Evolutionary conservation across 352 stramenopile genomes (phyloP).

Genomic region (Phytophthora pluvialis): DNA sequence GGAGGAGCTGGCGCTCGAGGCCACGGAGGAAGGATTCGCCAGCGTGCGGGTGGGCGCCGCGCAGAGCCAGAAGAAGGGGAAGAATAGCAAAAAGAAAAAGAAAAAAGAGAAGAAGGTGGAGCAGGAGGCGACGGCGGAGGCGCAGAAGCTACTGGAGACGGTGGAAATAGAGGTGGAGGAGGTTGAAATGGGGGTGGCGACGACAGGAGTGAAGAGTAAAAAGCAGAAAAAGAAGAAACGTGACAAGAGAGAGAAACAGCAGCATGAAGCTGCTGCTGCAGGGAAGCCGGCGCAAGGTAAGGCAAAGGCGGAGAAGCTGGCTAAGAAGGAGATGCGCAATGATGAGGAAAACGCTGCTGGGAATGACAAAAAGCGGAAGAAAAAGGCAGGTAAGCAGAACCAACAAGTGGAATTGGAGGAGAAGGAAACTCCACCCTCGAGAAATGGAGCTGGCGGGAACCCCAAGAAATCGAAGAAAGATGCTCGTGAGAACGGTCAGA

Average conservation of each 20-base stretch:
- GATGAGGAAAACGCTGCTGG: slow-evolving; percentile 2
- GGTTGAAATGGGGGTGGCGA: not conserved
- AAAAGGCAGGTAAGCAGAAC: slow-evolving; percentile 2
- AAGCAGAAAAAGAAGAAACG: slow-evolving; percentile 24
- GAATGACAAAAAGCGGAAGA: slow-evolving; percentile 23
- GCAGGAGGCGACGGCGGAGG: slow-evolving; percentile 1
- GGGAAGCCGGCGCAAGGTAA: slow-evolving; percentile 1
- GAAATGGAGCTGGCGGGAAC: not conserved
- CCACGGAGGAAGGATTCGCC: slow-evolving; percentile 34
- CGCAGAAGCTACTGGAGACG: slow-evolving; percentile 31
- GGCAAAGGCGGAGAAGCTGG: slow-evolving; percentile 3
- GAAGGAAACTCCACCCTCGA: not conserved
- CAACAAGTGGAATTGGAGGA: slow-evolving; percentile 12
- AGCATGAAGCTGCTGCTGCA: not conserved
- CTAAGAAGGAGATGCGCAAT: slow-evolving; percentile 11
- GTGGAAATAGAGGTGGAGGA: slow-evolving; percentile 1
- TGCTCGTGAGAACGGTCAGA: slow-evolving; percentile 15
- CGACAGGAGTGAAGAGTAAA: slow-evolving; percentile 23
- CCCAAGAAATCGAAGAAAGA: slow-evolving; percentile 23
- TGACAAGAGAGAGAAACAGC: slow-evolving; percentile 7
- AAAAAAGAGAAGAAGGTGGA: slow-evolving; percentile 34
- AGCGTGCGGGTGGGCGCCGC: slow-evolving; percentile 10
- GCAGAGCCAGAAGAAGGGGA: slow-evolving; percentile 26
- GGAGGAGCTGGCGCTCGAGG: slow-evolving; percentile 47
- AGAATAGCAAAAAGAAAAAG: slow-evolving; percentile 22